Evolutionary conservation across 2,329 filamentous ascomycete species (phyloP).

Genomic region (Orbilia blumenaviensis): DNA sequence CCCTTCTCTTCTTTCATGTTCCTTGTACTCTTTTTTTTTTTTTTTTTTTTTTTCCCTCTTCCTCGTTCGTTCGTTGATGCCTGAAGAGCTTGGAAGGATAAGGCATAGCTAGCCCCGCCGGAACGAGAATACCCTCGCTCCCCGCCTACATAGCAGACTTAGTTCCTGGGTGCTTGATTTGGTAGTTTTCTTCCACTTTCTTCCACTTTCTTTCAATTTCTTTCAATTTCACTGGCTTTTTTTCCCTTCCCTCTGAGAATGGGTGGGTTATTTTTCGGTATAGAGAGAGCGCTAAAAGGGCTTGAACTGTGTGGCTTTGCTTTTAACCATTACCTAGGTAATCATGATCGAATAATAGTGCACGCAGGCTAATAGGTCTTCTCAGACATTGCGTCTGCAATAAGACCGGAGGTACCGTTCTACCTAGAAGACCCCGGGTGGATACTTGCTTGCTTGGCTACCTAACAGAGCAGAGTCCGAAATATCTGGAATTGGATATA

Average conservation of each 20-base stretch:
- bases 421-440: neutral
- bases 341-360: slow-evolving; percentile 13
- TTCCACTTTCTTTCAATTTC: slow-evolving; percentile 2
- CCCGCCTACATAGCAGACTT: slow-evolving; percentile 10
- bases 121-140: slow-evolving; percentile 46
- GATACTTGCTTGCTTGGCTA: neutral
- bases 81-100: slow-evolving; percentile 24
- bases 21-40: slow-evolving; percentile 36
- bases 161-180: neutral
- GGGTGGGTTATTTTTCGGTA: too few species aligned
- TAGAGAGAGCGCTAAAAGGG: neutral
- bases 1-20: neutral
- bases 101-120: slow-evolving; percentile 23
- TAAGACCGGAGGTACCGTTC: slow-evolving; percentile 17
- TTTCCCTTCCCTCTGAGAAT: neutral
- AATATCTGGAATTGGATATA: slow-evolving; percentile 7
- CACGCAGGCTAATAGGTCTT: neutral
- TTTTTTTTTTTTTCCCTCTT: slow-evolving; percentile 27
- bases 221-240: too few species aligned
- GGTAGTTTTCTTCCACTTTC: neutral
- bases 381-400: neutral
- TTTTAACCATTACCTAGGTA: slow-evolving; percentile 1
- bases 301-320: neutral
- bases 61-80: slow-evolving; percentile 19
- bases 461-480: neutral